phyloP scores from a whole-genome alignment of 495 filamentous ascomycete species.

The Podospora conica region DNA sequence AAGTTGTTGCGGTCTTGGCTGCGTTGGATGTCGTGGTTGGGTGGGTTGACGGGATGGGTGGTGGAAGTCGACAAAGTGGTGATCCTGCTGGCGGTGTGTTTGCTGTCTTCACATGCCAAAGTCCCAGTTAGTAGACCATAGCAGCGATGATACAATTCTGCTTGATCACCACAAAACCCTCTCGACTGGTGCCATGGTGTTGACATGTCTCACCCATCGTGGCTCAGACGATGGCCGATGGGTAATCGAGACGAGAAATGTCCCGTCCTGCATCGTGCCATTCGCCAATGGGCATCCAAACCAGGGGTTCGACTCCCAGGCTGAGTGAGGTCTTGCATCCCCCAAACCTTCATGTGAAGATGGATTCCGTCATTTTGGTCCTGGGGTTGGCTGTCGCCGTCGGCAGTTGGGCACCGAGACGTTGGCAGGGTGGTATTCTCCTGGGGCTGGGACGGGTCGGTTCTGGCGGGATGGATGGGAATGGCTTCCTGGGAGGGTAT shows the following conservation, averaged over 20 bases:
- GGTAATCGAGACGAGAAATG: neutral
- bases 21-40: neutral
- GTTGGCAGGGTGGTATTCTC: neutral
- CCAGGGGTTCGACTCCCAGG: neutral
- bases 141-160: neutral
- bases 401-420: neutral
- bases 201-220: neutral
- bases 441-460: neutral
- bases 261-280: neutral
- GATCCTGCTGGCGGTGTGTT: neutral
- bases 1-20: neutral
- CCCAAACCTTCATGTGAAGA: neutral
- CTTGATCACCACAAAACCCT: neutral
- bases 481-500: neutral
- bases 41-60: neutral
- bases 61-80: neutral
- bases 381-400: neutral
- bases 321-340: neutral
- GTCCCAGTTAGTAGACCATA: neutral
- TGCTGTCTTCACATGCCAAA: neutral
- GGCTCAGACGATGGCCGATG: neutral
- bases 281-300: neutral
- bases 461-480: neutral
- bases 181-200: neutral
- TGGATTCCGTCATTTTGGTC: neutral